These are phyloP conservation scores for Artemisia princeps DNA, from an alignment of 140 eudicot species.

Conservation along the genomic window DNA sequence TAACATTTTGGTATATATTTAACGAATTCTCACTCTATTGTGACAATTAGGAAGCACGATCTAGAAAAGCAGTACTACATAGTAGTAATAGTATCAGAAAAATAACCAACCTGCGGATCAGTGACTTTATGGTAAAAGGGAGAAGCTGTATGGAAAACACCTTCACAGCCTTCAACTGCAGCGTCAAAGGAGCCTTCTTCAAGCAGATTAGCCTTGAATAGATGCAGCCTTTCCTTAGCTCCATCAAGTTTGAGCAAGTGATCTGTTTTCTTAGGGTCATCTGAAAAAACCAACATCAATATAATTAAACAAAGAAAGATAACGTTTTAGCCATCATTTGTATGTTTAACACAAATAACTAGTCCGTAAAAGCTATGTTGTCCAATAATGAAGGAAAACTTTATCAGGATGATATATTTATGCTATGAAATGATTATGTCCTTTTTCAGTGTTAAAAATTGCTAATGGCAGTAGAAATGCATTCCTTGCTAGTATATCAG, in stretches of 20 bases:
- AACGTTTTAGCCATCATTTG: too few species aligned
- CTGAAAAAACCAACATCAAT: constrained; percentile 18
- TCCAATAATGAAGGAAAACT: too few species aligned
- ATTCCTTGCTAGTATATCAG: too few species aligned
- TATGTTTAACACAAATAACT: too few species aligned
- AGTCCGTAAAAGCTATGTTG: too few species aligned
- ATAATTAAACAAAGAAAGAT: not conserved
- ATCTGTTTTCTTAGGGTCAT: constrained; percentile 33
- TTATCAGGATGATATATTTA: too few species aligned
- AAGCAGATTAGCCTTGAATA: constrained; percentile 40
- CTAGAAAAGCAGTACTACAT: not conserved
- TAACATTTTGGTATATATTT: too few species aligned
- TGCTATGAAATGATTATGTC: too few species aligned
- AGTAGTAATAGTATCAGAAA: not conserved
- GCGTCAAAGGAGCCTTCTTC: constrained; percentile 51
- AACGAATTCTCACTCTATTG: too few species aligned
- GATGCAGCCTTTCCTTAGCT: constrained; percentile 44
- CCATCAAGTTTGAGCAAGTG: constrained; percentile 43
- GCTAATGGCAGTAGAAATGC: too few species aligned
- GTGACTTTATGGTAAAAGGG: constrained; percentile 38
- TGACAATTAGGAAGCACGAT: not conserved
- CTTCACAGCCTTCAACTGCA: constrained; percentile 44
- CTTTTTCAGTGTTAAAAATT: too few species aligned
- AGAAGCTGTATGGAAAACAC: constrained; percentile 56
- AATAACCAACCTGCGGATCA: constrained; percentile 49